Base-by-base conservation (phyloP, 2,329 filamentous ascomycete species). In the Pestalotiopsis sp. region DNA sequence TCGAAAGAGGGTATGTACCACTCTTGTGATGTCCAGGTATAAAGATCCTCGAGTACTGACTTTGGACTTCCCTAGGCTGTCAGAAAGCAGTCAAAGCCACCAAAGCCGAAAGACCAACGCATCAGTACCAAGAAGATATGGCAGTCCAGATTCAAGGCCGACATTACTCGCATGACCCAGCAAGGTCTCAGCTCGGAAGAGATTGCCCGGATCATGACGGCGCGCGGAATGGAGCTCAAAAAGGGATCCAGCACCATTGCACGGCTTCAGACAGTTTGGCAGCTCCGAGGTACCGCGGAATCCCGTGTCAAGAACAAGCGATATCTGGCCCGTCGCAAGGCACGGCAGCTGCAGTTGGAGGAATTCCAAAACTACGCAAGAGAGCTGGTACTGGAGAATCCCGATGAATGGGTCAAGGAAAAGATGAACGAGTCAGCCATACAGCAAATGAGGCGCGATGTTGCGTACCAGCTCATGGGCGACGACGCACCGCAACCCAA, bases 111-210 rank as follows among this genome's bases (percentile, higher is more conserved):
- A 14, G 62, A 65, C 11, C 39, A 66, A 38, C 67, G 70, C 36
- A 41, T 66, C 17, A 66, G 36, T 31, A 66, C 41, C n/a, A 66
- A 59, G 31, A 17, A 59, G 14, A 23, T 60, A 38, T 60, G 31
- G 41, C 56, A 59, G 56, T 59, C 52, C 5, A 39, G 39, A 38
- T 56, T 70, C 49, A 71, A 71, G 61, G 64, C 64, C 14, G 71
- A 73, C 45, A 66, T 73, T 27, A 72, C 68, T n/a, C 69, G 68
- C 52, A 71, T 73, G 71, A 70, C 71, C 25, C 25, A 68, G n/a
- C 69, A 72, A 45, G 70, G 69, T 4, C 68, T 73, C 49, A 52
- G 70, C 1, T 49, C 70, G 5, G 69, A 70, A 20, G 64, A 71
- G 6, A 72, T 73, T 38, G 70, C 68, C 13, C 59, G 66, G 31